Conservation (phyloP, 148 eudicot species). For the Vaccinium macrocarpon region DNA sequence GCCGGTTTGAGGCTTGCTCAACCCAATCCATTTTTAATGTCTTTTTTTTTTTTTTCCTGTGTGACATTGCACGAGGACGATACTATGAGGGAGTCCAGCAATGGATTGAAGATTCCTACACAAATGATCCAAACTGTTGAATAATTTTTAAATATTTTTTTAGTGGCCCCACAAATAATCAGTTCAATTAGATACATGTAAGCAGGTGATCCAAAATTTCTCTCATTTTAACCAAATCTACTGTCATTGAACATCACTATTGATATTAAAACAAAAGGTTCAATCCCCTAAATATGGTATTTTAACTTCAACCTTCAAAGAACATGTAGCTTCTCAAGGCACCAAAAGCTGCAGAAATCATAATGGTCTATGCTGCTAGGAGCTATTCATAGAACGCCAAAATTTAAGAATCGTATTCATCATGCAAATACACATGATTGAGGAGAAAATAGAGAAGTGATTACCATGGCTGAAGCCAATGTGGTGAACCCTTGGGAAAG, state of each 20-base stretch:
- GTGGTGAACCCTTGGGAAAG: conserved; percentile 98
- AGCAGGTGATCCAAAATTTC: too few relatives aligned
- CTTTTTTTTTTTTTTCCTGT: too few relatives aligned
- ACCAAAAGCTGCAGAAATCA: background rate
- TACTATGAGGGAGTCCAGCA: too few relatives aligned
- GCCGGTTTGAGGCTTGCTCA: too few relatives aligned
- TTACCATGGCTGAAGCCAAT: conserved; percentile 99
- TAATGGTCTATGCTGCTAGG: background rate
- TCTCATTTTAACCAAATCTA: background rate
- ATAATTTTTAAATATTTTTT: too few relatives aligned
- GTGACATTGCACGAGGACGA: too few relatives aligned
- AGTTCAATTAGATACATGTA: too few relatives aligned
- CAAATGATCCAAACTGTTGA: too few relatives aligned
- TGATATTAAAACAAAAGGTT: background rate
- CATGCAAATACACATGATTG: background rate
- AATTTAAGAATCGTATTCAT: background rate
- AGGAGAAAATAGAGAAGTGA: conserved; percentile 12
- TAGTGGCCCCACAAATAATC: too few relatives aligned
- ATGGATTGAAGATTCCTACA: too few relatives aligned
- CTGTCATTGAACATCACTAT: background rate
- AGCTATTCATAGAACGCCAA: background rate
- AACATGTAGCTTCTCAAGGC: background rate
- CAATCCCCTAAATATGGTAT: background rate
- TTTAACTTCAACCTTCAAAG: background rate
- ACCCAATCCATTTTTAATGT: too few relatives aligned